These are phyloP conservation scores for Oryza brachyantha DNA, from an alignment of 176 grass and related monocot genomes.

Conservation along the genomic window DNA sequence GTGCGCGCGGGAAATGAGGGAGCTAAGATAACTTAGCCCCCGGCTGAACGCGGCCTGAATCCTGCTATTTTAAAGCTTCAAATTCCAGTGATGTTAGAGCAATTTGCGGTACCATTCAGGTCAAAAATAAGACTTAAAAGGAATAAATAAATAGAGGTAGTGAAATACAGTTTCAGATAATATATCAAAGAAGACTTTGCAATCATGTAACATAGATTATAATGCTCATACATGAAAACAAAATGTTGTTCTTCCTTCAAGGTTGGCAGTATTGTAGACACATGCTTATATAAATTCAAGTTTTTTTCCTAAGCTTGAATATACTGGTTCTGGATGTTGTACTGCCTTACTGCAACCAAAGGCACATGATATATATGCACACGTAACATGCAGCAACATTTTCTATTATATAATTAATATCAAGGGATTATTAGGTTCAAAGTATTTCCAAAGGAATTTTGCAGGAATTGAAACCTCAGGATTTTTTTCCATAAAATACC, in stretches of 20 bases:
- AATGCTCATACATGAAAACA: background rate
- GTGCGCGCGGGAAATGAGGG: no score
- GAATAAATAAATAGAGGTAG: background rate
- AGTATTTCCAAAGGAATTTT: no score
- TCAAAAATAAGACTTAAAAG: background rate
- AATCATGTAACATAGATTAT: conserved; percentile 2
- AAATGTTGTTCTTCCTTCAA: background rate
- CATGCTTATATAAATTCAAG: background rate
- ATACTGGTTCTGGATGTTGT: background rate
- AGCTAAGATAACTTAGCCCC: no score
- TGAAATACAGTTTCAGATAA: background rate
- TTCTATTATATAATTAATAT: background rate
- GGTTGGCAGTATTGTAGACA: background rate
- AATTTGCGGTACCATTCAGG: background rate
- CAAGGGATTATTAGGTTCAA: no score
- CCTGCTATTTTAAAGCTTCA: background rate
- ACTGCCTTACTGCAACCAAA: background rate
- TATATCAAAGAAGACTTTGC: background rate
- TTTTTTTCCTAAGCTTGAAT: background rate
- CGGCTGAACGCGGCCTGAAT: no score
- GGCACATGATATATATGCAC: background rate
- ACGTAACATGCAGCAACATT: background rate
- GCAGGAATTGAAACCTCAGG: no score
- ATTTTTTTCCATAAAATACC: no score
- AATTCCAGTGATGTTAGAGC: background rate